Base-by-base conservation (phyloP, 768 basidiomycete genomes). In the Chalciporus pseudorubinellus region DNA sequence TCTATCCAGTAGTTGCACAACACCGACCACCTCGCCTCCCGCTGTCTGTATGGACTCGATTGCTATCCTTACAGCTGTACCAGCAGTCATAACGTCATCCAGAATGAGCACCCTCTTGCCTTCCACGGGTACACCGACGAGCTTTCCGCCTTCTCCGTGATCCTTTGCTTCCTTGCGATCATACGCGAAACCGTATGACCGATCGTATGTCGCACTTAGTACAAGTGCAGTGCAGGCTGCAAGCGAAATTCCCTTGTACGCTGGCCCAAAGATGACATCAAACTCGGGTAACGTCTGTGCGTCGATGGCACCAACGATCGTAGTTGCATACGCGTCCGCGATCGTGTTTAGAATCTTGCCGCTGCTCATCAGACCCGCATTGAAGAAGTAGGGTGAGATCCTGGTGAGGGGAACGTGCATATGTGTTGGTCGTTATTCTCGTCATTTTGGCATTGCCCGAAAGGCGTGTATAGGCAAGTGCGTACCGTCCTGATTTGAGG, bases 221-320 rank as follows among this genome's bases (percentile, higher is more conserved):
- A 85, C 77, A 18, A 95, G 77, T 3, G 88, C 77, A 3, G 95
- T 90, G 29, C 87, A 80, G 0, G 95, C 88, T 0, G 94, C 95
- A 45, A 99, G 83, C 0, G 94, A 81, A 63, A 98, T 98, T 21
- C 93, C 95, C 73, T 98, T 98, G 75, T 98, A 98, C 3, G 95
- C 95, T 1, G 95, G 95, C 0, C 95, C 95, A 60, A 98, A 97
- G 29, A 98, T 78, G 40, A 98, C 80, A 59, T 95, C 91, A 60
- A 95, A 84, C 22, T 63, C 41, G 1, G 75, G 72, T 6, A 78
- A 51, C 10, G 44, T 61, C 36, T 20, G 58, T 46, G 56, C 55
- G 6, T 66, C 59, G 40, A 66, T 48, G 38, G 75, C 72, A 8
- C 74, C 71, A 0, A 88, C 79, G 63, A 98, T 89, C 12, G 89